Evolutionary conservation across 1,139 yeast species (phyloP), one percentile per base, ranked within the genome.

Genomic region (Kazachstania sp.): DNA sequence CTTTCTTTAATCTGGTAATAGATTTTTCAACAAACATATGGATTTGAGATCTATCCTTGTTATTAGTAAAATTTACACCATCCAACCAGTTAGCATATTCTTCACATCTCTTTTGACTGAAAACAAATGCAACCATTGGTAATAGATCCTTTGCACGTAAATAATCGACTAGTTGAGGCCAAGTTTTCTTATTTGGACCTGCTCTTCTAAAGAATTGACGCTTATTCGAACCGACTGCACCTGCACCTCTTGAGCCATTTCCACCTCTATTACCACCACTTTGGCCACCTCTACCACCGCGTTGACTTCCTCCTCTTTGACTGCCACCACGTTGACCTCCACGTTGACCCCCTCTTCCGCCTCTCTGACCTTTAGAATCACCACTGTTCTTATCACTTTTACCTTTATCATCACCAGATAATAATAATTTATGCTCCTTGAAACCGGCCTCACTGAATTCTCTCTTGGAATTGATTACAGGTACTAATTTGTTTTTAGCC

Each of bases 1-100:
- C 98, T 56, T 83, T 83, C 59, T 86, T 86, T 64, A 92, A 75
- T 48, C 98, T 75, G 0, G 92, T 76, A 30, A 90, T 84, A 0
- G 97, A 95, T 57, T 82, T 79, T 58, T 90, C 96, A 50, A 92
- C 81, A 59, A 92, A 90, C 87, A 88, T 83, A 61, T 86, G 95
- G 49, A 92, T 83, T 60, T 87, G 96, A 0, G 96, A 84, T 57
- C 85, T 83, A 61, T 92, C 98, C 53, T 76, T 79, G 9, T 86
- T 83, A 45, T 75, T 82, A 61, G 95, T 85, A 63, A 87, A 86
- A 60, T 88, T 94, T 41, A 86, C 71, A 37, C 88, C 78, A 13
- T 75, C 71, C 46, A 92, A 68, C 48, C 87, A 78, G 54, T 81
- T 86, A 0, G 97, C 97, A 65, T 86, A 90, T 55, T 86, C 94